Conservation (phyloP, 192 early-diverging fungal genomes). For the Rhizophagus sp. region DNA sequence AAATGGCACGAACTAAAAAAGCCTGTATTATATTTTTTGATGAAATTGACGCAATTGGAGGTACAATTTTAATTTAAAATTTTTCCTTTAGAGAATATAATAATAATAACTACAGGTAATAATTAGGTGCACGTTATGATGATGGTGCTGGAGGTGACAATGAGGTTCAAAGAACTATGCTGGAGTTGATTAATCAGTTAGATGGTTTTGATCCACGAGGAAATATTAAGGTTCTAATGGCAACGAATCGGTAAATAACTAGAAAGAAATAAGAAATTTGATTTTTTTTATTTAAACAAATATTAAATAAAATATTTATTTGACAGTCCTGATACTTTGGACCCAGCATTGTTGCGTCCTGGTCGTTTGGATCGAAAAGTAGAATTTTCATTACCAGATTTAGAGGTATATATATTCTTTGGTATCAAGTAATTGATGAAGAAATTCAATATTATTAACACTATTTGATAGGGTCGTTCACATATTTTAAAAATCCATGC, state of each 20-base stretch:
- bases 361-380: constrained; percentile 98
- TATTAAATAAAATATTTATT: constrained; percentile 28
- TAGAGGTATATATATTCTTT: constrained; percentile 56
- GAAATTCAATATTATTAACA: constrained; percentile 3
- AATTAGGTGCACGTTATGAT: constrained; percentile 86
- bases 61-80: background rate
- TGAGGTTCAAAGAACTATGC: constrained; percentile 99
- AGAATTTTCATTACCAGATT: constrained; percentile 95
- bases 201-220: constrained; percentile 99
- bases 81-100: background rate
- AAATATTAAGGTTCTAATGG: constrained; percentile 99
- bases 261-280: background rate
- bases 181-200: constrained; percentile 99
- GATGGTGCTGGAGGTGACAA: constrained; percentile 99
- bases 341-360: constrained; percentile 96
- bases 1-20: constrained; percentile 99
- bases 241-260: constrained; percentile 76
- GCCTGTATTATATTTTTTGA: constrained; percentile 99
- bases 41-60: constrained; percentile 98
- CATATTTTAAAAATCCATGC: constrained; percentile 99
- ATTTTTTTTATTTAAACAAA: background rate
- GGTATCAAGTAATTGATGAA: background rate
- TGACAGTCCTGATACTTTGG: constrained; percentile 90
- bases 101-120: background rate
- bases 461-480: constrained; percentile 74